Conservation (phyloP, 2,329 filamentous ascomycete species). For the Neospermospora avenae region DNA sequence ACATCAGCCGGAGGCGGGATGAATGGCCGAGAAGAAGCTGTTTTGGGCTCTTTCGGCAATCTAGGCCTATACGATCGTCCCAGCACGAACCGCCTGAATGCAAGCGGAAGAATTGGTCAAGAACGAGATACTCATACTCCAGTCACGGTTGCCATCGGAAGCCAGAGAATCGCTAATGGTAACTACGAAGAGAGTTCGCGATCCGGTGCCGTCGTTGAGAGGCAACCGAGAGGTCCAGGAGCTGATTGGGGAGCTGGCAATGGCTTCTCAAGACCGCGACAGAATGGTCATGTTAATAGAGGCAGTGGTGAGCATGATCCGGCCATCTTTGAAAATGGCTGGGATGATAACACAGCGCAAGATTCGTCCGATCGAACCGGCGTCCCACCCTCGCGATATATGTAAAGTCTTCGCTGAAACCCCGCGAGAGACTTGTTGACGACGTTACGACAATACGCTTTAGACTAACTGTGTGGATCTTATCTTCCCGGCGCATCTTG, state of each 20-base stretch:
- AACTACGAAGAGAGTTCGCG: constrained; percentile 29
- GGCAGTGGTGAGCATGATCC: constrained; percentile 48
- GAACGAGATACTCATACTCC: constrained; percentile 43
- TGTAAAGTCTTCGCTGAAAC: constrained; percentile 20
- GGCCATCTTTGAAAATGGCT: constrained; percentile 23
- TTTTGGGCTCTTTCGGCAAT: constrained; percentile 52
- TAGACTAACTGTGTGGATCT: constrained; percentile 22
- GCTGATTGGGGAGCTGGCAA: constrained; percentile 52
- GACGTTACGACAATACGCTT: constrained; percentile 31
- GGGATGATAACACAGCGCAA: constrained; percentile 32
- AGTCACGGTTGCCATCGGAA: constrained; percentile 58
- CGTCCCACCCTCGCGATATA: constrained; percentile 24
- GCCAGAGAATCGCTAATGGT: constrained; percentile 53
- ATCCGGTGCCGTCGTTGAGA: constrained; percentile 43
- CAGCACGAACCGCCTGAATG: constrained; percentile 34
- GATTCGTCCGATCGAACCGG: constrained; percentile 35
- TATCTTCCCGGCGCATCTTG: constrained; percentile 16
- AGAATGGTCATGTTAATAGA: constrained; percentile 59
- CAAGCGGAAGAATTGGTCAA: constrained; percentile 44
- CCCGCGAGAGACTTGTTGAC: constrained; percentile 21
- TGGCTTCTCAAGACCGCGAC: constrained; percentile 53
- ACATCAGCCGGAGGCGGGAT: constrained; percentile 70
- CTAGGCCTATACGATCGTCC: constrained; percentile 47
- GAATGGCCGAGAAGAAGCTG: constrained; percentile 30
- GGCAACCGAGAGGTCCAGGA: constrained; percentile 58